Evolutionary conservation across 331 rosid genomes (phyloP).

Genomic region (Phaseolus coccineus): DNA sequence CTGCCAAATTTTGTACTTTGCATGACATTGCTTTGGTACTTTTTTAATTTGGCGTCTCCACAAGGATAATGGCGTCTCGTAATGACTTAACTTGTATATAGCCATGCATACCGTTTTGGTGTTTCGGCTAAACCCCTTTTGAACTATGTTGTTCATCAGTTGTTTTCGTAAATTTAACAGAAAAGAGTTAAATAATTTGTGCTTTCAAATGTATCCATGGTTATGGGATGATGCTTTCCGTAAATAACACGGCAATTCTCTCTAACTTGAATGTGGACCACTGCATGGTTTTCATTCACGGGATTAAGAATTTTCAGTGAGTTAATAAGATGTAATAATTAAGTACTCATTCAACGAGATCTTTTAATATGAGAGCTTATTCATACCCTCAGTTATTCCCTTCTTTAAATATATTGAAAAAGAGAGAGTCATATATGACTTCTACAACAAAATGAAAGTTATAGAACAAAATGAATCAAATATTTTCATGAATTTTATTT

Average conservation of each 20-base stretch:
- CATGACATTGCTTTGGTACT: constrained; percentile 12
- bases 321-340: not conserved
- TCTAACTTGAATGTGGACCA: not conserved
- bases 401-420: not conserved
- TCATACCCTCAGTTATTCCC: not conserved
- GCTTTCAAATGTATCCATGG: constrained; percentile 15
- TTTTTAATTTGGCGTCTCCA: constrained; percentile 9
- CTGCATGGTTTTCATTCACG: not conserved
- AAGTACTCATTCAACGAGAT: not conserved
- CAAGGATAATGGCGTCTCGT: constrained; percentile 35
- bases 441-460: not conserved
- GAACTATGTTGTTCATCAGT: not conserved
- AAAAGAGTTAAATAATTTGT: not conserved
- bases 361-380: not conserved
- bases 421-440: not conserved
- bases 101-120: constrained; percentile 34
- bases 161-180: constrained; percentile 5
- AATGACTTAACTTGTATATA: constrained; percentile 43
- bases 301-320: not conserved
- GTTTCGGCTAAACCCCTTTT: constrained; percentile 17
- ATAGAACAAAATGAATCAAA: not conserved
- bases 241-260: not conserved
- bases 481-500: no score
- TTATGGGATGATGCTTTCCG: not conserved
- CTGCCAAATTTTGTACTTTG: constrained; percentile 42